Conservation (phyloP, 2,329 filamentous ascomycete genomes). For the Fonsecaea pedrosoi region DNA sequence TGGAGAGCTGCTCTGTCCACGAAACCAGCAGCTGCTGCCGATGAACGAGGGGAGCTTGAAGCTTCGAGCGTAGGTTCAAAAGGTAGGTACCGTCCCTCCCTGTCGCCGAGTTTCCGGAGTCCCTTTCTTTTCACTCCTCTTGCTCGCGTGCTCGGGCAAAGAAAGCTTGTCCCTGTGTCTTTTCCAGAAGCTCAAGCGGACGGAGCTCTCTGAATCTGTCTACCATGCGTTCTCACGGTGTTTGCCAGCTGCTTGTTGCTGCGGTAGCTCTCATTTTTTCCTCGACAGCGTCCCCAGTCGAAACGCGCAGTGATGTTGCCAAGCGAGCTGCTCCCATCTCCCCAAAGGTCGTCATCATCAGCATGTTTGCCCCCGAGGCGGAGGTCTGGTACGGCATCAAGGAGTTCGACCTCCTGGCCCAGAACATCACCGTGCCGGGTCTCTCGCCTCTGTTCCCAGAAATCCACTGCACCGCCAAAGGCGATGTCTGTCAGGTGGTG, state of each 20-base stretch:
- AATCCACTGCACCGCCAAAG: conserved; percentile 67
- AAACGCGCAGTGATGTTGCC: conserved; percentile 1
- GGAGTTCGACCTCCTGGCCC: conserved; percentile 63
- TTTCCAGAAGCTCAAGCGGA: background rate
- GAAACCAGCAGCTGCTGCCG: background rate
- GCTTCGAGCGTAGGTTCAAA: conserved; percentile 15
- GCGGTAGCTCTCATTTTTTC: conserved; percentile 9
- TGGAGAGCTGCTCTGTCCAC: background rate
- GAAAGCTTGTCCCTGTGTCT: background rate
- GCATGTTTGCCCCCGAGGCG: conserved; percentile 67
- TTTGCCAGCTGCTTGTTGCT: conserved; percentile 18
- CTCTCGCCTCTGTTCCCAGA: conserved; percentile 70
- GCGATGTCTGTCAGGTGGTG: conserved; percentile 68
- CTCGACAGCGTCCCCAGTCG: conserved; percentile 15
- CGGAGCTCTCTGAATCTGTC: background rate
- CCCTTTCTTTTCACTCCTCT: conserved; percentile 9
- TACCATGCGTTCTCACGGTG: conserved; percentile 17
- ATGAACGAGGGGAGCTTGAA: conserved; percentile 9
- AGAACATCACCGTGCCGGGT: conserved; percentile 66
- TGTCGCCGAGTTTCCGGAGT: background rate
- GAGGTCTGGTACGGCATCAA: conserved; percentile 65
- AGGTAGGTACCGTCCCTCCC: conserved; percentile 18
- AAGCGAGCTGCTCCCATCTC: conserved; percentile 24
- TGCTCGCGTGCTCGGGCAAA: conserved; percentile 19
- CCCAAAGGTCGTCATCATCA: conserved; percentile 53